These are phyloP conservation scores for Hyaloperonospora brassicae DNA, from an alignment of 352 stramenopile genomes.

Conservation along the genomic window DNA sequence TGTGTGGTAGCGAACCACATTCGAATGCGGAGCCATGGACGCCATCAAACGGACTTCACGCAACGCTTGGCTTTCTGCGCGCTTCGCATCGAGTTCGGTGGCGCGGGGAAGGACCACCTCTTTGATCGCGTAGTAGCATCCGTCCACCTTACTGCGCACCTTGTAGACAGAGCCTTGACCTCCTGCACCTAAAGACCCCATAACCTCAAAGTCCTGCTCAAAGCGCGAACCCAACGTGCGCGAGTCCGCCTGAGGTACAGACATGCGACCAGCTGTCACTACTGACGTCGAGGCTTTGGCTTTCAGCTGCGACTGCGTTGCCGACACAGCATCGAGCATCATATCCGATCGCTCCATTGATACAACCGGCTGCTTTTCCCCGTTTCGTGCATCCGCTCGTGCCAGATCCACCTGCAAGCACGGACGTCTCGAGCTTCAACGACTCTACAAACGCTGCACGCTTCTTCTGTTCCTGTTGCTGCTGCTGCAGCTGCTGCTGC, in stretches of 20 bases:
- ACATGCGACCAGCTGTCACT: background rate
- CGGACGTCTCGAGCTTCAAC: constrained; percentile 19
- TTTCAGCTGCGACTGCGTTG: constrained; percentile 9
- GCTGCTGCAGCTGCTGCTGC: constrained; percentile 19
- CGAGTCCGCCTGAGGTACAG: constrained; percentile 2
- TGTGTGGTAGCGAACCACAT: constrained; percentile 78
- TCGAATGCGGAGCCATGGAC: constrained; percentile 51
- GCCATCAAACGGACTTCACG: constrained; percentile 76
- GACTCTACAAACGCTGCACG: constrained; percentile 17
- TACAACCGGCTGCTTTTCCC: constrained; percentile 5
- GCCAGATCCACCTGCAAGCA: constrained; percentile 6
- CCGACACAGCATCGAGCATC: constrained; percentile 17
- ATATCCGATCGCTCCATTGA: constrained; percentile 23
- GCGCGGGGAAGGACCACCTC: constrained; percentile 49
- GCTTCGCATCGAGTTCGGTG: constrained; percentile 31
- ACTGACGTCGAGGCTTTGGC: constrained; percentile 9
- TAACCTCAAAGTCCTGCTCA: constrained; percentile 64
- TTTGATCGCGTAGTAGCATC: constrained; percentile 71
- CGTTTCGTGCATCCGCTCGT: constrained; percentile 13
- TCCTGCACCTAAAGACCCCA: constrained; percentile 53
- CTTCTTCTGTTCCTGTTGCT: constrained; percentile 21
- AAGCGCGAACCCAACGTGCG: constrained; percentile 37
- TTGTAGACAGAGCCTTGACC: constrained; percentile 73
- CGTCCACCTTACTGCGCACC: constrained; percentile 62
- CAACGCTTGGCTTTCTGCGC: constrained; percentile 47